These are phyloP conservation scores for Paecilomyces sp. DNA, from an alignment of 2,329 filamentous ascomycete species.

Conservation along the genomic window DNA sequence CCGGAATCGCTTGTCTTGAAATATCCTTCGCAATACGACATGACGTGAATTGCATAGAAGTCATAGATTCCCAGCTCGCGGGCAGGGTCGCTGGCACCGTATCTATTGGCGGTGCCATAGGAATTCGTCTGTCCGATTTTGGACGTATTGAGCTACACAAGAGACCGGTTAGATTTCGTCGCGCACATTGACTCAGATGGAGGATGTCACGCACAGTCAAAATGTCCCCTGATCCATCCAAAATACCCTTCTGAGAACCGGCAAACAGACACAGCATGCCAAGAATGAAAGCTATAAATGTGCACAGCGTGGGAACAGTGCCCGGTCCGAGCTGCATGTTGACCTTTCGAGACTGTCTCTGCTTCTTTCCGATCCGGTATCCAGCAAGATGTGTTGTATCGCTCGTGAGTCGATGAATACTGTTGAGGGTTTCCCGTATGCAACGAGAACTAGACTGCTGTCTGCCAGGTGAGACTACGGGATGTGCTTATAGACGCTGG, in stretches of 20 bases:
- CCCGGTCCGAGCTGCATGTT: slow-evolving; percentile 10
- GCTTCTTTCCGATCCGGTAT: background rate
- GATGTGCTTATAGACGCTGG: background rate
- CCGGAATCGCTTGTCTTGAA: slow-evolving; percentile 33
- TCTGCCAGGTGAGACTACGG: background rate
- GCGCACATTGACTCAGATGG: background rate
- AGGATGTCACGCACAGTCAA: slow-evolving; percentile 41
- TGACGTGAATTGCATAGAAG: slow-evolving; percentile 55
- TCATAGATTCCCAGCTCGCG: slow-evolving; percentile 48
- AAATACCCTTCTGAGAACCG: slow-evolving; percentile 48
- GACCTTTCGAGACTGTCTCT: background rate
- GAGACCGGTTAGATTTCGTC: background rate
- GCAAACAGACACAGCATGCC: slow-evolving; percentile 56
- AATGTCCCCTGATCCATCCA: slow-evolving; percentile 49
- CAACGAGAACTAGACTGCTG: background rate
- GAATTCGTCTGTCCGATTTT: slow-evolving; percentile 38
- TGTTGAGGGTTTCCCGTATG: background rate
- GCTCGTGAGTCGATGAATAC: background rate
- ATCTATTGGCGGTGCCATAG: slow-evolving; percentile 15
- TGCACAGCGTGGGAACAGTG: slow-evolving; percentile 44
- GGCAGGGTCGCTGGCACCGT: slow-evolving; percentile 33
- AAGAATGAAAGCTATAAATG: slow-evolving; percentile 50
- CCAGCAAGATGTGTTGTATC: background rate
- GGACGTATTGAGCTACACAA: slow-evolving; percentile 49
- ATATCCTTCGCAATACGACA: slow-evolving; percentile 51